Evolutionary conservation across 2,329 filamentous ascomycete genomes (phyloP).

Genomic region (Celoporthe dispersa): DNA sequence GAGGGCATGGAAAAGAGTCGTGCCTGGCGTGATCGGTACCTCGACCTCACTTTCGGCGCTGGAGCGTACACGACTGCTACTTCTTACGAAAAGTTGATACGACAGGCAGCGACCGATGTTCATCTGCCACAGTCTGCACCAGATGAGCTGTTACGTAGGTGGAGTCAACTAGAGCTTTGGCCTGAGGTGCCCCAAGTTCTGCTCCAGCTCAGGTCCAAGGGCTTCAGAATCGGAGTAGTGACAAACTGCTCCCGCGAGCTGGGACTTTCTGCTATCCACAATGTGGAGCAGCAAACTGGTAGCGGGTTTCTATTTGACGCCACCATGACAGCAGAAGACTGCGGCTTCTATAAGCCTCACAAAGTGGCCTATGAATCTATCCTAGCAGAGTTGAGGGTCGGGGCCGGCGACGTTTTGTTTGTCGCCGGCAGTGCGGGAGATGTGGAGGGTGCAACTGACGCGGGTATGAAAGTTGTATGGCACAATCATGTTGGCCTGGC

Average conservation of each 20-base stretch:
- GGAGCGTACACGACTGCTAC: conserved; percentile 36
- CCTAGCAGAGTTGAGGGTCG: conserved; percentile 36
- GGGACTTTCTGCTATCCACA: conserved; percentile 35
- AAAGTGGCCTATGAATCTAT: conserved; percentile 40
- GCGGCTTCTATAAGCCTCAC: conserved; percentile 45
- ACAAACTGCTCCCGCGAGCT: conserved; percentile 44
- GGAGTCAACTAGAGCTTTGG: conserved; percentile 35
- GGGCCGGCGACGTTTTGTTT: conserved; percentile 39
- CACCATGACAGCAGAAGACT: conserved; percentile 45
- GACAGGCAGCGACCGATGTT: conserved; percentile 37
- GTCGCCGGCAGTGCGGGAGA: conserved; percentile 47
- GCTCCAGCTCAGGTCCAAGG: conserved; percentile 34
- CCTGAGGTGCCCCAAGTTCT: conserved; percentile 19
- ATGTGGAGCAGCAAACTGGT: conserved; percentile 25
- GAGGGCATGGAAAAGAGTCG: conserved; percentile 34
- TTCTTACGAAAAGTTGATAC: conserved; percentile 40
- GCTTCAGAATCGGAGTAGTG: conserved; percentile 42
- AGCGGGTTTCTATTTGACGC: conserved; percentile 37
- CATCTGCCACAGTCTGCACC: conserved; percentile 38
- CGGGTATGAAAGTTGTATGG: conserved; percentile 46
- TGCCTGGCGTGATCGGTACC: conserved; percentile 44
- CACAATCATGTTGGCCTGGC: conserved; percentile 41
- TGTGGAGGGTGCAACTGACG: conserved; percentile 42
- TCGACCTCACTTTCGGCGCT: conserved; percentile 43
- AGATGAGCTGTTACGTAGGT: conserved; percentile 36